Conservation (phyloP, 257 asterid species). For the Solanum dulcamara region DNA sequence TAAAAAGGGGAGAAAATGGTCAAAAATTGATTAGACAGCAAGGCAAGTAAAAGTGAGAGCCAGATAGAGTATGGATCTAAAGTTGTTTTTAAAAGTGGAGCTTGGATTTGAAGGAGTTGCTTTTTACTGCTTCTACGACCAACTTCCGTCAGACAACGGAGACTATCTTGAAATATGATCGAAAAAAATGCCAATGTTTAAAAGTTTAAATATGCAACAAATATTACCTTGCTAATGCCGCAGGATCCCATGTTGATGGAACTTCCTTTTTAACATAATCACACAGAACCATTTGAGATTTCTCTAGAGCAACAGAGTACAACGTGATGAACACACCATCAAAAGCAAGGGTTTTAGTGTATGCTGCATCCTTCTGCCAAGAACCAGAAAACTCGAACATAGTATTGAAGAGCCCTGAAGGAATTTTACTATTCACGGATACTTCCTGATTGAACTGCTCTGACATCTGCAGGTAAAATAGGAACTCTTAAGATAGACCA, state of each 20-base stretch:
- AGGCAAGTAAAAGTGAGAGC: background rate
- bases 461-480: constrained; percentile 55
- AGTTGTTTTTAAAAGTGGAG: background rate
- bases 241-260: constrained; percentile 95
- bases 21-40: background rate
- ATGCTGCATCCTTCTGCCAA: constrained; percentile 97
- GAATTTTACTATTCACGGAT: constrained; percentile 80
- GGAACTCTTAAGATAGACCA: background rate
- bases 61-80: background rate
- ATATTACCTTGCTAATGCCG: constrained; percentile 79
- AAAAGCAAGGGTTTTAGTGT: constrained; percentile 75
- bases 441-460: constrained; percentile 93
- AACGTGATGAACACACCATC: constrained; percentile 87
- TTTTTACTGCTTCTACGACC: background rate
- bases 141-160: background rate
- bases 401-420: constrained; percentile 89
- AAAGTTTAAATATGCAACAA: background rate
- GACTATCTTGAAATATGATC: background rate
- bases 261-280: constrained; percentile 85
- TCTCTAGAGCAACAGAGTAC: constrained; percentile 84
- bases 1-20: background rate
- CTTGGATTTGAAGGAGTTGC: background rate
- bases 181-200: background rate
- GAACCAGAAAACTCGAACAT: constrained; percentile 95
- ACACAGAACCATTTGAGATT: constrained; percentile 79